Evolutionary conservation across 139 green algal genomes (phyloP).

Genomic region (Deuterostichococcus epilithicus): DNA sequence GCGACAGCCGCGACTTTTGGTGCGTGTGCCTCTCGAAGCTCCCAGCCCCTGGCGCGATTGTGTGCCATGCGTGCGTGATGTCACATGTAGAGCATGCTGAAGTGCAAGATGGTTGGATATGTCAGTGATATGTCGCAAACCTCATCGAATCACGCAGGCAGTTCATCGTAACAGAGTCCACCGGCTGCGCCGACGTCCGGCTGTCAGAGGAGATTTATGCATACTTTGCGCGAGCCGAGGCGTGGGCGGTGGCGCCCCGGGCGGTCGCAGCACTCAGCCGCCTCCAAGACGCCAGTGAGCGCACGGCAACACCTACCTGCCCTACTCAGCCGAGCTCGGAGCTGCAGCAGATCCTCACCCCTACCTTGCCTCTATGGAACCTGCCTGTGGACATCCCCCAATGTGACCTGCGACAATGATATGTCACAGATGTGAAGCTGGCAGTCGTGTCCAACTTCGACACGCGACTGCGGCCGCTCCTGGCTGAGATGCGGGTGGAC

Average conservation of each 20-base stretch:
- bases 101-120: no score
- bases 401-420: no score
- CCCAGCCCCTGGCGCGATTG: no score
- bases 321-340: not conserved
- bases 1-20: conserved; percentile 73
- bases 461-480: conserved; percentile 75
- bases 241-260: conserved; percentile 54
- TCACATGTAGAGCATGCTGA: no score
- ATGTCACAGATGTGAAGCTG: conserved; percentile 46
- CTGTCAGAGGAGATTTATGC: conserved; percentile 63
- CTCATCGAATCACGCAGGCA: conserved; percentile 10
- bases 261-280: conserved; percentile 46
- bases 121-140: no score
- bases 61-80: no score
- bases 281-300: conserved; percentile 38
- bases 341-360: no score
- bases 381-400: no score
- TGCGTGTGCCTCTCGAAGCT: no score
- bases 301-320: not conserved
- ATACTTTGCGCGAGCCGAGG: conserved; percentile 48
- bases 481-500: conserved; percentile 51
- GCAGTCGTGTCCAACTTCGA: conserved; percentile 90
- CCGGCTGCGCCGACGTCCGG: conserved; percentile 25
- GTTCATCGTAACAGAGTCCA: conserved; percentile 51
- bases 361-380: no score